Conservation (phyloP, 768 basidiomycete species). For the Galerina marginata region DNA sequence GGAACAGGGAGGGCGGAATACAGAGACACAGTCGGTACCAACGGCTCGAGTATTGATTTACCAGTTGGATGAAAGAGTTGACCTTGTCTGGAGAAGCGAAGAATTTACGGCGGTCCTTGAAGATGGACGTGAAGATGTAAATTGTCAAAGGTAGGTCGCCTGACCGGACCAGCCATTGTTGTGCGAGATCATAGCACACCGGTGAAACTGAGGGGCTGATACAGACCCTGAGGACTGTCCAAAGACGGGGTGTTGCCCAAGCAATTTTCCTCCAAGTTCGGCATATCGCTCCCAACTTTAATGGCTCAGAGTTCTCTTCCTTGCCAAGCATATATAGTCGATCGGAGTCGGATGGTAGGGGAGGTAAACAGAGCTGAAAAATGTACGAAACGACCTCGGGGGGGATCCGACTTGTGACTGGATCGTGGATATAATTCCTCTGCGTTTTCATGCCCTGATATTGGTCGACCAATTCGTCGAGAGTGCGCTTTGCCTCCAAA, state of each 20-base stretch:
- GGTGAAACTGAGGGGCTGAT: background rate
- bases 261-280: conserved; percentile 1
- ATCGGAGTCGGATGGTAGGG: background rate
- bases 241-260: background rate
- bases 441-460: background rate
- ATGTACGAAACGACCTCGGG: background rate
- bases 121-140: background rate
- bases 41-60: background rate
- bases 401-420: background rate
- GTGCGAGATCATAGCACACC: background rate
- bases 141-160: background rate
- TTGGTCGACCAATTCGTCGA: background rate
- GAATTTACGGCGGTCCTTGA: background rate
- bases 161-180: background rate
- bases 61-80: background rate
- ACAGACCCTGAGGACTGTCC: background rate
- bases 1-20: background rate
- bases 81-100: background rate
- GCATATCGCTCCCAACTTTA: conserved; percentile 2
- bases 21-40: background rate
- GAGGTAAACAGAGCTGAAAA: background rate
- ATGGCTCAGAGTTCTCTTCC: background rate
- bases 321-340: too few relatives aligned
- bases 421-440: conserved; percentile 3
- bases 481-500: background rate